A percentile compares a stretch with the other conserved stretches of the same genome.
phyloP scores from a whole-genome alignment of 306 rosid genomes.

The Castanopsis chinensis region DNA sequence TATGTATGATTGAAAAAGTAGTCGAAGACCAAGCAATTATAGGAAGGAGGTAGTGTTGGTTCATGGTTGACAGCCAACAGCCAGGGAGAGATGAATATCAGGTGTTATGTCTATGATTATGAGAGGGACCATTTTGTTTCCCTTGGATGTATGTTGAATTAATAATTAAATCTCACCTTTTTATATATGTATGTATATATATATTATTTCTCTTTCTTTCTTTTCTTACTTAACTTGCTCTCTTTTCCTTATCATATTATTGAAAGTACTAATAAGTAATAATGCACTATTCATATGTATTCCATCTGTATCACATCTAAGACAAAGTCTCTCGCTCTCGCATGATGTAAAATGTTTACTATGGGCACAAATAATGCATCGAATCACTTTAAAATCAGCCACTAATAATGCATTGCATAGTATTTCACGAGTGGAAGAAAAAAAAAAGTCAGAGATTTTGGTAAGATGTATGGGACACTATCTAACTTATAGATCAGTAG shows the following conservation, averaged over 20 bases:
- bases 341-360: neutral
- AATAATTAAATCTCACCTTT: too few relatives aligned
- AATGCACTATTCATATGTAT: too few relatives aligned
- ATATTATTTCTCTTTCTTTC: too few relatives aligned
- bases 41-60: neutral
- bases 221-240: neutral
- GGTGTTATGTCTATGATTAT: slow-evolving; percentile 4
- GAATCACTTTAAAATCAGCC: neutral
- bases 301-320: neutral
- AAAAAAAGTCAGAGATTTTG: neutral
- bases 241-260: too few relatives aligned
- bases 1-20: slow-evolving; percentile 2
- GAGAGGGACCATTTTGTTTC: slow-evolving; percentile 12
- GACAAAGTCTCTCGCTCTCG: neutral
- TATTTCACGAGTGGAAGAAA: neutral
- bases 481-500: neutral
- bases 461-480: neutral
- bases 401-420: neutral
- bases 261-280: too few relatives aligned
- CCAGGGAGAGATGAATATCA: neutral
- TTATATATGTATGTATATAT: too few relatives aligned
- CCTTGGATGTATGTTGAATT: neutral
- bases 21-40: slow-evolving; percentile 2
- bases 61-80: slow-evolving; percentile 37
- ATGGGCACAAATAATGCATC: neutral